A percentile compares a stretch with the other conserved stretches of the same genome.
Conservation (phyloP, 805 yeast genomes). For the Trichomonascus vanleenenianus region DNA sequence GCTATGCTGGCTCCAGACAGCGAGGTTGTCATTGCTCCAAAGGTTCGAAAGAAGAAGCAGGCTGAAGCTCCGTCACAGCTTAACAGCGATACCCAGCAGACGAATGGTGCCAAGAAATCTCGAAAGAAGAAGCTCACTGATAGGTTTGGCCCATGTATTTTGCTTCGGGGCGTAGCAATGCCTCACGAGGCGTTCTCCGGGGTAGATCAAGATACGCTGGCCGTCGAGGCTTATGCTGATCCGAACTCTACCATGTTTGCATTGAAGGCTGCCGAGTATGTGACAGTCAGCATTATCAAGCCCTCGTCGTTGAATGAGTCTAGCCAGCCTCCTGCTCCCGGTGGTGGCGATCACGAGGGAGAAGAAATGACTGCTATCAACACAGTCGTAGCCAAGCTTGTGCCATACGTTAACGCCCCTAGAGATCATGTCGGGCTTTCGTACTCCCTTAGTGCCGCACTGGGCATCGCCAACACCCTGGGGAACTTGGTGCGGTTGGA, state of each 20-base stretch:
- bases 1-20: slow-evolving; percentile 56
- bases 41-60: slow-evolving; percentile 21
- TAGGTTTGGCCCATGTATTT: slow-evolving; percentile 26
- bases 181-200: slow-evolving; percentile 38
- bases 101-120: slow-evolving; percentile 7
- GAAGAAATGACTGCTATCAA: slow-evolving; percentile 23
- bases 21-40: slow-evolving; percentile 75
- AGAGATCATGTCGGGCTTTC: slow-evolving; percentile 45
- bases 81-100: slow-evolving; percentile 4
- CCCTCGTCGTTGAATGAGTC: slow-evolving; percentile 1
- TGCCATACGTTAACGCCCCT: slow-evolving; percentile 30
- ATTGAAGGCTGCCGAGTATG: slow-evolving; percentile 29
- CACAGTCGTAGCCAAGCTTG: slow-evolving; percentile 45
- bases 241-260: slow-evolving; percentile 31
- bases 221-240: slow-evolving; percentile 41
- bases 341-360: slow-evolving; percentile 4
- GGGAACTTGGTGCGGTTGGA: slow-evolving; percentile 52
- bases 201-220: background rate
- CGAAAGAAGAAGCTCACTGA: background rate
- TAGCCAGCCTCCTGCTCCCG: background rate
- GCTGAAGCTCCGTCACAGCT: background rate
- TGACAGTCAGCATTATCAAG: slow-evolving; percentile 18
- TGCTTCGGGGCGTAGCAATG: slow-evolving; percentile 47
- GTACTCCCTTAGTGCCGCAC: slow-evolving; percentile 43
- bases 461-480: slow-evolving; percentile 41